Conservation (phyloP, 176 grass and related monocot genomes). For the Oryza longistaminata region DNA sequence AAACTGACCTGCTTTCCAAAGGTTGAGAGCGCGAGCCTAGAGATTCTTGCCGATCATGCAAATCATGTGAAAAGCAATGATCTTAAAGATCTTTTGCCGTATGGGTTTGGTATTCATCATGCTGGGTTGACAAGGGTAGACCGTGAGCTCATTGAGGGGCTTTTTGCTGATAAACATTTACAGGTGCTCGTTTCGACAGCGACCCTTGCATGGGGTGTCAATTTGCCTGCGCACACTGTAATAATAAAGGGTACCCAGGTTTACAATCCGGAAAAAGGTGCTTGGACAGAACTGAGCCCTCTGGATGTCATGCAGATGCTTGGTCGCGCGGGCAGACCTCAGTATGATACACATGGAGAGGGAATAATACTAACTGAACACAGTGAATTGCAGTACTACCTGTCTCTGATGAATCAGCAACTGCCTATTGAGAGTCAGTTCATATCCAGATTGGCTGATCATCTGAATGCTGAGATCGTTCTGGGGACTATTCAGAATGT, state of each 20-base stretch:
- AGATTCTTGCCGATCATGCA: conserved; percentile 81
- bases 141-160: conserved; percentile 78
- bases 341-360: conserved; percentile 94
- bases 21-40: conserved; percentile 78
- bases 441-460: conserved; percentile 74
- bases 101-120: conserved; percentile 97
- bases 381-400: conserved; percentile 90
- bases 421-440: conserved; percentile 98
- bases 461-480: conserved; percentile 95
- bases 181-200: conserved; percentile 95
- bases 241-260: conserved; percentile 97
- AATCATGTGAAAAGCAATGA: conserved; percentile 91
- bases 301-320: conserved; percentile 99
- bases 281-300: conserved; percentile 94
- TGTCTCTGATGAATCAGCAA: conserved; percentile 96
- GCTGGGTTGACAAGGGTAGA: conserved; percentile 88
- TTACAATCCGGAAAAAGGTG: conserved; percentile 95
- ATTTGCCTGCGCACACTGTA: conserved; percentile 84
- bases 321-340: conserved; percentile 90
- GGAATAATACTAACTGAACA: conserved; percentile 89
- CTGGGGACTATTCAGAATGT: conserved; percentile 92
- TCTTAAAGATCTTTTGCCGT: conserved; percentile 85
- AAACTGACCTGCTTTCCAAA: conserved; percentile 77
- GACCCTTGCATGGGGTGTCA: conserved; percentile 95
- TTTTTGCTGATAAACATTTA: conserved; percentile 82